Percentiles rank a stretch among this genome's conserved stretches.
Evolutionary conservation across 768 basidiomycete genomes (phyloP).

Genomic region (Leucosporidium creatinivorum): DNA sequence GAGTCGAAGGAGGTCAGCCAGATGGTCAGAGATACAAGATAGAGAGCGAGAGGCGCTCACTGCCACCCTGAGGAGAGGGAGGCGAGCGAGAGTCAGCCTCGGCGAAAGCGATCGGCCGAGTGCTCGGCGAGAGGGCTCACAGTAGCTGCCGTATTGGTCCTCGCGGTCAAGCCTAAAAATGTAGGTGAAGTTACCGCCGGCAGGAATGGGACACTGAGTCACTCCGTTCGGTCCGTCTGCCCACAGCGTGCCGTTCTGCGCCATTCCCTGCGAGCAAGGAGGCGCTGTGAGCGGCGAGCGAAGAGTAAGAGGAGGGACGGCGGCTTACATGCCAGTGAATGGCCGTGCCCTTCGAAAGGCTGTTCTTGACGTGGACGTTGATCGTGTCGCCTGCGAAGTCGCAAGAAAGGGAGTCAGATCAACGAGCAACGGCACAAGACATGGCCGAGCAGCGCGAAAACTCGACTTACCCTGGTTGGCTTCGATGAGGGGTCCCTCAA

Average conservation of each 20-base stretch:
- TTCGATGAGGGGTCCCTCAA: conserved; percentile 34
- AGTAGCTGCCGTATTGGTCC: conserved; percentile 1
- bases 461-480: conserved; percentile 32
- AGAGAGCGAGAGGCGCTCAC: too few relatives aligned
- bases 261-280: conserved; percentile 26
- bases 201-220: conserved; percentile 36
- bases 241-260: conserved; percentile 34
- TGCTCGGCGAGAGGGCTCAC: too few relatives aligned
- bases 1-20: too few relatives aligned
- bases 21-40: too few relatives aligned
- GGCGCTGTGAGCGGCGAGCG: too few relatives aligned
- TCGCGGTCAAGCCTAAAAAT: conserved; percentile 29
- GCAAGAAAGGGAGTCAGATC: neutral
- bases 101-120: too few relatives aligned
- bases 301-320: neutral
- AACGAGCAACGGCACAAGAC: too few relatives aligned
- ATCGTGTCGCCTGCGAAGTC: conserved; percentile 27
- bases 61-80: conserved; percentile 23
- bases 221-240: conserved; percentile 37
- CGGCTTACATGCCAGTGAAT: conserved; percentile 16
- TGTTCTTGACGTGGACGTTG: conserved; percentile 33
- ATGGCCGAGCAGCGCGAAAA: too few relatives aligned
- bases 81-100: neutral
- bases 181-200: conserved; percentile 35
- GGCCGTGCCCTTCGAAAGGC: conserved; percentile 27